Conservation (phyloP, 148 eudicot species). For the Heliamphora exappendiculata region DNA sequence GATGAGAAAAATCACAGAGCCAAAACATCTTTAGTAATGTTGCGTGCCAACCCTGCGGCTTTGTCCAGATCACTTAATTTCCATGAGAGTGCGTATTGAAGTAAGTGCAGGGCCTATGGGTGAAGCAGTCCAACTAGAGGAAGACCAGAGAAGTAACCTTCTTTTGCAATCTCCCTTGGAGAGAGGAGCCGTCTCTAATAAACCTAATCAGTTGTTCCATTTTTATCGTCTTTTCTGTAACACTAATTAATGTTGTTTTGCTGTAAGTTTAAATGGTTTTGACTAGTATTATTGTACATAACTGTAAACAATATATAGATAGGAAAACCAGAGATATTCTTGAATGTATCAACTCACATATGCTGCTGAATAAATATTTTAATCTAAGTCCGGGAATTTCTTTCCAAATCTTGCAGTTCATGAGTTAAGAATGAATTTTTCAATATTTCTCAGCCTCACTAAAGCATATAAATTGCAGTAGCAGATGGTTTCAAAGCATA, state of each 20-base stretch:
- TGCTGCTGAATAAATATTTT: neutral
- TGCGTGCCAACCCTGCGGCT: conserved; percentile 85
- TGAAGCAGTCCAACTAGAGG: neutral
- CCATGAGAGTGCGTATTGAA: conserved; percentile 39
- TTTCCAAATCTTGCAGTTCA: neutral
- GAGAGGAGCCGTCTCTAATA: neutral
- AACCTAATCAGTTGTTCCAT: conserved; percentile 11
- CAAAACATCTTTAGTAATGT: conserved; percentile 26
- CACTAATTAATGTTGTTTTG: neutral
- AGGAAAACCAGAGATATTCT: conserved; percentile 13
- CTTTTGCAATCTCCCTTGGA: neutral
- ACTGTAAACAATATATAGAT: neutral
- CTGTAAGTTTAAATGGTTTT: neutral
- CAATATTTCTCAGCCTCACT: neutral
- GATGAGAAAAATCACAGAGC: conserved; percentile 4
- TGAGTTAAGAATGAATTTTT: neutral
- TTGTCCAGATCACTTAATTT: conserved; percentile 56
- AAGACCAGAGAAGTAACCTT: neutral
- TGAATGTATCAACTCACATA: conserved; percentile 11
- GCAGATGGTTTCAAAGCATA: neutral
- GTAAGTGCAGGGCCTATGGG: neutral
- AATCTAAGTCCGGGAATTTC: conserved; percentile 2
- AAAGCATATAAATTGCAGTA: neutral
- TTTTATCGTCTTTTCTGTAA: neutral
- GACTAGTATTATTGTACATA: conserved; percentile 7